phyloP scores from a whole-genome alignment of 768 basidiomycete species.

The Trametes elegans region DNA sequence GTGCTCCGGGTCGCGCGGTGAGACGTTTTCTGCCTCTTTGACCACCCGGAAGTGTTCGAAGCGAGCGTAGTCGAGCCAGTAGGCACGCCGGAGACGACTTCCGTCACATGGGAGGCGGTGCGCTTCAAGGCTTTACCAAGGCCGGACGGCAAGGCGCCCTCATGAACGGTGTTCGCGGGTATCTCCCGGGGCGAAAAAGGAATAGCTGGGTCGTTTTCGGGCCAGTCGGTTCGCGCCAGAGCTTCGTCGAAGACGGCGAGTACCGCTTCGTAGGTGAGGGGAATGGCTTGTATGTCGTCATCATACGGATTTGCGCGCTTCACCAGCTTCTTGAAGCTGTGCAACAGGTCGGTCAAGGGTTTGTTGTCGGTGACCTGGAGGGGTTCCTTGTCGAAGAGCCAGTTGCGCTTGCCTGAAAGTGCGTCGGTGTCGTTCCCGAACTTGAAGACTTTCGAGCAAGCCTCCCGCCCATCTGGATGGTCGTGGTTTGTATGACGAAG shows the following conservation, averaged over 20 bases:
- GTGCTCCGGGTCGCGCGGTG: no score
- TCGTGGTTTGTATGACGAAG: not conserved
- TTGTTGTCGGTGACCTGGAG: not conserved
- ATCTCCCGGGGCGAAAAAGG: not conserved
- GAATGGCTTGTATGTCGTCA: no score
- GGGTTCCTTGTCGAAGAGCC: not conserved
- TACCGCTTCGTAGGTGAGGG: constrained; percentile 6
- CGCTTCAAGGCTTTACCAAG: no score
- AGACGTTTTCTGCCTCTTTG: no score
- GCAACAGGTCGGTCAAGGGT: not conserved
- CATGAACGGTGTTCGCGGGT: no score
- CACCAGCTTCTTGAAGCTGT: not conserved
- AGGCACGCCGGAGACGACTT: no score
- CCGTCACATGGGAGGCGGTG: no score
- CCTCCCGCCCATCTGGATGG: not conserved
- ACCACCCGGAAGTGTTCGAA: no score
- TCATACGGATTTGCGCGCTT: not conserved
- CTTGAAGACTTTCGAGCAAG: not conserved
- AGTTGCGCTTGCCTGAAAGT: not conserved
- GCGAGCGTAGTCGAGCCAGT: no score
- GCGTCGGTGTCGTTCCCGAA: not conserved
- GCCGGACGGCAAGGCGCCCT: no score
- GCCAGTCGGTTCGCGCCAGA: constrained; percentile 6
- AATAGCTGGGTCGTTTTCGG: not conserved
- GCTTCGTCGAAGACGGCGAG: constrained; percentile 3